These are phyloP conservation scores for Catunica adiposa DNA, from an alignment of 2,329 filamentous ascomycete species.

Conservation along the genomic window DNA sequence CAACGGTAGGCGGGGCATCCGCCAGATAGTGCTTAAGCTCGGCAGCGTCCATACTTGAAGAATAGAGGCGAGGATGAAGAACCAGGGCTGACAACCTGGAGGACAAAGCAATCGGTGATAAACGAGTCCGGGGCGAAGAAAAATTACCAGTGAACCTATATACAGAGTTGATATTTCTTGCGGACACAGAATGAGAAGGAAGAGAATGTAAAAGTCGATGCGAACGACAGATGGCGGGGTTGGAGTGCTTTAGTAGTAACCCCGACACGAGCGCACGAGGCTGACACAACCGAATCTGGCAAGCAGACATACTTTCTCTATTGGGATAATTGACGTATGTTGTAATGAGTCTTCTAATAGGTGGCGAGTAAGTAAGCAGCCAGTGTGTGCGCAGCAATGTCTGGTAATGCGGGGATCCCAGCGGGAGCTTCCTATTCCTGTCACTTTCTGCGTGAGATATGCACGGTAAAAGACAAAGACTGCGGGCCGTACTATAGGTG, in stretches of 20 bases:
- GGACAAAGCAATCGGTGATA: not conserved
- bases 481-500: not conserved
- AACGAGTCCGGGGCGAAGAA: not conserved
- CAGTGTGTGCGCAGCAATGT: no score
- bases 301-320: constrained; percentile 7
- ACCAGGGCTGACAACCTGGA: not conserved
- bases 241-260: constrained; percentile 8
- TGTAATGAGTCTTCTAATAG: not conserved
- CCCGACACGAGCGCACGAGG: constrained; percentile 10
- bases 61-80: constrained; percentile 17
- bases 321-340: not conserved
- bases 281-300: constrained; percentile 9
- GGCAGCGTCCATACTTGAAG: constrained; percentile 37
- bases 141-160: not conserved
- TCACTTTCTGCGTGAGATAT: not conserved
- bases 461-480: not conserved
- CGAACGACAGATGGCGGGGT: constrained; percentile 3
- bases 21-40: constrained; percentile 67
- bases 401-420: not conserved
- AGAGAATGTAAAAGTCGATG: constrained; percentile 3
- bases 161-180: not conserved
- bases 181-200: constrained; percentile 1
- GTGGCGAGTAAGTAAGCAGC: no score
- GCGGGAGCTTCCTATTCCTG: not conserved
- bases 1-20: constrained; percentile 76